Evolutionary conservation across 176 grass and related monocot genomes (phyloP), one percentile per base, ranked within the genome.

Genomic region (Oryza longistaminata): DNA sequence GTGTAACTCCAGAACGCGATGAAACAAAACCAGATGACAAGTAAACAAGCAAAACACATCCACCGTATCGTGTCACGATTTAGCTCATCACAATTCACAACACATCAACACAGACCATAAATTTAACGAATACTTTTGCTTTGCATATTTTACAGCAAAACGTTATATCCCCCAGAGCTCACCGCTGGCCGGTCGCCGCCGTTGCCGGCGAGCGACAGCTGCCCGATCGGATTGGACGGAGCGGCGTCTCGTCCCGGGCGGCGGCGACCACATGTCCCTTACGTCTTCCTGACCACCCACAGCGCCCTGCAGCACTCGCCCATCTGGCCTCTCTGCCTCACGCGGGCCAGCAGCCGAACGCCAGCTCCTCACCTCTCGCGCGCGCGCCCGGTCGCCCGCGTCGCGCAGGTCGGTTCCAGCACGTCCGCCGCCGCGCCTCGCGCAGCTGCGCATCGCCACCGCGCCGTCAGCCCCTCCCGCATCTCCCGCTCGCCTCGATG

Each of bases 201-300:
- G 29, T 64, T 14, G 79, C 66, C 71, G 80, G 80, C 58, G 17
- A 19, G 5, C 1, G 53, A 58, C 7, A 77, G 74, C 73, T 66
- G 21, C 39, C 4, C 73, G 14, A 21, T 83, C 80, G 43, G 86
- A 88, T 2, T 31, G 29, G 29, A 31, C 29, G 29, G 66, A 66
- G 55, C n/a, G 74, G 7, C 44, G 64, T 42, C 45, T 2, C 29
- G 12, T 9, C 66, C 42, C 35, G 42, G 75, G 84, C 66, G 52
- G 25, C 52, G 75, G 84, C 64, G 46, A 80, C 81, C 60, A 80
- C 60, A 82, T 73, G 21, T 96, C 91, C 68, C 81, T 87, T 89
- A 99, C 3, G 80, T 85, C 84, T 96, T 99, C 73, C 96, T 89
- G 64, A 96, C 77, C 35, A 86, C 74, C 96, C 96, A 99, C 17